Evolutionary conservation across 2,329 filamentous ascomycete species (phyloP), one percentile per base, ranked within the genome.

Genomic region (Fusarium foetens): DNA sequence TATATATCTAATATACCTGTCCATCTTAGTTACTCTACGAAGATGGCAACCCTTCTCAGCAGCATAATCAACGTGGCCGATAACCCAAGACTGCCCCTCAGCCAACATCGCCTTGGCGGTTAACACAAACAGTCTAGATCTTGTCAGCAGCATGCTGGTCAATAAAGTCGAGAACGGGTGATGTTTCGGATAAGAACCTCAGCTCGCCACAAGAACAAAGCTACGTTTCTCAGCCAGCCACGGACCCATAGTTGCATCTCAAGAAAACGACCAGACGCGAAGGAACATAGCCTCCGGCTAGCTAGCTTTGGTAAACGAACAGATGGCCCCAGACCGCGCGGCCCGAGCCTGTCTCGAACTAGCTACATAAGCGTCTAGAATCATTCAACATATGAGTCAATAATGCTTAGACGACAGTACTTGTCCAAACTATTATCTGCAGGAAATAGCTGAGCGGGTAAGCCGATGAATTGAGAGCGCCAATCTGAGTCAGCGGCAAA

Each of bases 211-310:
- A n/a, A 33, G 16, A 16, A 16, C 4, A n/a, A 7, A 17, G 3
- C 5, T 5, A 33, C 9, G 6, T 12, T 10, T 45, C 9, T 45
- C 52, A 55, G 38, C 52, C n/a, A 33, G 38, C 38, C 52, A 43
- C n/a, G 6, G 17, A 3, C 9, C 3, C 3, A n/a, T n/a, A 1
- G 3, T 1, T 29, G 3, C 23, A 10, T 16, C 6, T 19, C 25
- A 17, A 23, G 3, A 21, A 17, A 9, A 12, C 8, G 7, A 21
- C 4, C 3, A 11, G 23, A 6, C 12, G 12, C 7, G 2, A 25
- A 21, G n/a, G 31, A 52, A 12, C 19, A 11, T 9, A 51, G 8
- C 2, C 9, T 8, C 4, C 4, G 17, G n/a, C 0, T 4, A 21
- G 17, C 1, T 49, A 33, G 46, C 29, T 49, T 23, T 8, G 29